A percentile compares a stretch with the other conserved stretches of the same genome.
phyloP scores from a whole-genome alignment of 257 asterid species.

The Knoxia roxburghii region DNA sequence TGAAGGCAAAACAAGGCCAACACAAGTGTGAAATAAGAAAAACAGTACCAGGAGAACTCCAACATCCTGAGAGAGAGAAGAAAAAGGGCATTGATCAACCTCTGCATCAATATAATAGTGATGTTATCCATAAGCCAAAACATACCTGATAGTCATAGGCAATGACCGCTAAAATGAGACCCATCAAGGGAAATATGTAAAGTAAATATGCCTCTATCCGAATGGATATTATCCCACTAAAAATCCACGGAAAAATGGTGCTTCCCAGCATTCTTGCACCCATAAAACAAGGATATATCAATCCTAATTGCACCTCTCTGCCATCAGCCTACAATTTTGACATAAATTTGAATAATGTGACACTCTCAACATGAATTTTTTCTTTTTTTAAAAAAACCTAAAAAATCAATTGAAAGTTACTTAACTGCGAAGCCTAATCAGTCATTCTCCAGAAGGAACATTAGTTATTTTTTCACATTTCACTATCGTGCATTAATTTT shows the following conservation, averaged over 20 bases:
- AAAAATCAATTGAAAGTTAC: background rate
- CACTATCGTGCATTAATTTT: background rate
- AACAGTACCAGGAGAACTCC: constrained; percentile 64
- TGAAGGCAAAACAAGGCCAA: constrained; percentile 76
- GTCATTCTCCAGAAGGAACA: background rate
- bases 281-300: constrained; percentile 83
- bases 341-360: constrained; percentile 19
- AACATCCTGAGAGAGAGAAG: constrained; percentile 54
- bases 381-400: background rate
- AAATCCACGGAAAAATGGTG: constrained; percentile 75
- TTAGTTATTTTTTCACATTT: background rate
- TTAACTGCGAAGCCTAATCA: background rate
- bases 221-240: constrained; percentile 50
- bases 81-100: constrained; percentile 4
- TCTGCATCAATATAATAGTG: background rate
- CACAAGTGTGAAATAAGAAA: constrained; percentile 65
- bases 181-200: constrained; percentile 54
- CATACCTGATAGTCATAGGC: constrained; percentile 94
- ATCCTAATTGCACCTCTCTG: constrained; percentile 68
- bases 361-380: background rate
- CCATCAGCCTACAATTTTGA: constrained; percentile 80
- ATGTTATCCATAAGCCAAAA: constrained; percentile 4
- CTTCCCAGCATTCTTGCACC: constrained; percentile 97
- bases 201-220: constrained; percentile 68
- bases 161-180: constrained; percentile 46